Percentiles rank a stretch among this genome's conserved stretches.
Conservation (phyloP, 371 early-diverging fungal genomes). For the Batkoa obscura region DNA sequence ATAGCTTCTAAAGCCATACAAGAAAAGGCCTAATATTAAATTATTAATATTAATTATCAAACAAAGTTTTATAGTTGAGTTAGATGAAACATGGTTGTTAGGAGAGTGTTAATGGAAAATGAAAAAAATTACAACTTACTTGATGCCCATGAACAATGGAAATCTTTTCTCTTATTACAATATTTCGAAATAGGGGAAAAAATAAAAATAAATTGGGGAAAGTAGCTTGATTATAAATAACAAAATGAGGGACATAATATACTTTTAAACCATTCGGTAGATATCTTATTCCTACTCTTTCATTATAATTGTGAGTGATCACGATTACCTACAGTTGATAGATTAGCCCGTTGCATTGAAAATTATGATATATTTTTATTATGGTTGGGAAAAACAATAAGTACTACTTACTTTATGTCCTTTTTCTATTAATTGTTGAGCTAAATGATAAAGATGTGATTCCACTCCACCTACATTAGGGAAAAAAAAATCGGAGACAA, state of each 20-base stretch:
- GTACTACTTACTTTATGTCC: constrained; percentile 85
- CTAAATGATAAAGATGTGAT: constrained; percentile 84
- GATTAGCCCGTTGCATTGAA: constrained; percentile 6
- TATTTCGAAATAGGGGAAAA: constrained; percentile 80
- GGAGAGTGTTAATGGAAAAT: not conserved
- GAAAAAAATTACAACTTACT: constrained; percentile 10
- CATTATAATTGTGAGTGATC: constrained; percentile 76
- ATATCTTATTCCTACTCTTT: constrained; percentile 75
- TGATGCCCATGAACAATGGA: constrained; percentile 97
- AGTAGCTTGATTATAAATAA: constrained; percentile 72
- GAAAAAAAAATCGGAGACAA: constrained; percentile 96
- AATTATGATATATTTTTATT: not conserved
- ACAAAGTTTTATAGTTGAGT: not conserved
- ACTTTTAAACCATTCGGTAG: constrained; percentile 88
- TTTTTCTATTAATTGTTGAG: constrained; percentile 68
- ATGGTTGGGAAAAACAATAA: not conserved
- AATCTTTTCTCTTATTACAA: constrained; percentile 79
- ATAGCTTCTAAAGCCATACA: constrained; percentile 90
- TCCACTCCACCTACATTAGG: constrained; percentile 98
- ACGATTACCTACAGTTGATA: constrained; percentile 47
- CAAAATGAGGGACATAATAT: constrained; percentile 83
- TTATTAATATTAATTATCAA: too few relatives aligned
- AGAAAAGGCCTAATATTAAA: constrained; percentile 52
- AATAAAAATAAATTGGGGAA: constrained; percentile 87
- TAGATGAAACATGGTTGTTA: not conserved